A percentile compares a stretch with the other conserved stretches of the same genome.
Conservation (phyloP, 495 filamentous ascomycete genomes). For the Podospora sp. region DNA sequence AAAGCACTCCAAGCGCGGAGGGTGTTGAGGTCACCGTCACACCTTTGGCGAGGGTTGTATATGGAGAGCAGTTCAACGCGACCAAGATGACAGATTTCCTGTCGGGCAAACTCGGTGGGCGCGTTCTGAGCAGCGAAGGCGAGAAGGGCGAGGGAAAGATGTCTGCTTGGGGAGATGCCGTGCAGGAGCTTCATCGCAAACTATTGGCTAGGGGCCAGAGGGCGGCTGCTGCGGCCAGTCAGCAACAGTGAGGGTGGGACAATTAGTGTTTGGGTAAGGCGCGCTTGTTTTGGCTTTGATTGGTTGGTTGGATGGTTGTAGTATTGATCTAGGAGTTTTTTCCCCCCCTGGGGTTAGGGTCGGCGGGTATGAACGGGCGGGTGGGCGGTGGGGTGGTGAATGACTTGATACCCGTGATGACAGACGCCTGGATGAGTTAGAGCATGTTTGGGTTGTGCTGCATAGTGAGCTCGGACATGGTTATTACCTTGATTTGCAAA, state of each 20-base stretch:
- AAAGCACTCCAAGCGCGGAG: conserved; percentile 14
- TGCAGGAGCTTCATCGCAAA: conserved; percentile 58
- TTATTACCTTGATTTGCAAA: not conserved
- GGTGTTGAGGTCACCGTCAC: conserved; percentile 51
- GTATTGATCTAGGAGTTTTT: not conserved
- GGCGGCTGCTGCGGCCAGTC: conserved; percentile 28
- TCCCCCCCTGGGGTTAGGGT: not conserved
- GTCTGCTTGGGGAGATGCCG: conserved; percentile 56
- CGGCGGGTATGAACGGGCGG: not conserved
- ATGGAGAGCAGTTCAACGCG: conserved; percentile 68
- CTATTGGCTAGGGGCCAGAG: conserved; percentile 60
- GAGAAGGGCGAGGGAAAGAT: conserved; percentile 35
- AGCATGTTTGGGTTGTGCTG: not conserved
- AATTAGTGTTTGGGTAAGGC: not conserved
- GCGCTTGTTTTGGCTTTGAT: not conserved
- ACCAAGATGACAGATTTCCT: conserved; percentile 66
- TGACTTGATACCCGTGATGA: conserved; percentile 2
- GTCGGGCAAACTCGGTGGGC: conserved; percentile 46
- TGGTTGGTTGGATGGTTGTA: not conserved
- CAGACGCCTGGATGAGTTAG: not conserved
- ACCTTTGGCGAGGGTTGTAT: conserved; percentile 58
- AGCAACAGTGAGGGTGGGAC: not conserved
- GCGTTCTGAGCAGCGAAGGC: conserved; percentile 28
- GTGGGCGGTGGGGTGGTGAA: not conserved
- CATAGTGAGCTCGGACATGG: too few relatives aligned